Conservation (phyloP, 2,329 filamentous ascomycete species). For the Aspergillus hortae region DNA sequence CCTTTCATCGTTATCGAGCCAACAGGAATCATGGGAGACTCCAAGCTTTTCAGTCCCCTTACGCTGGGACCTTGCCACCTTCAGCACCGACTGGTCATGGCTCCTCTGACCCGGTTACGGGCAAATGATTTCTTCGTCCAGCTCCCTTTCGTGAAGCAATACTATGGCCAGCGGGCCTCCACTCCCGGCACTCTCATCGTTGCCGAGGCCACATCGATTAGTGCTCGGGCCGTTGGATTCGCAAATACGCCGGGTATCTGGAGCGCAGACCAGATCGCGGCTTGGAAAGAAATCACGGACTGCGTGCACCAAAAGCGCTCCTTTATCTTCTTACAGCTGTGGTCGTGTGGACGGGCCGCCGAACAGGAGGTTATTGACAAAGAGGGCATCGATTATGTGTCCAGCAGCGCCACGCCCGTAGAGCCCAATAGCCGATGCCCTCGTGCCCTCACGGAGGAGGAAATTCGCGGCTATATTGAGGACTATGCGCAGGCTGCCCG, state of each 20-base stretch:
- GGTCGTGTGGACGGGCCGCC: slow-evolving; percentile 57
- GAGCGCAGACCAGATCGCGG: slow-evolving; percentile 53
- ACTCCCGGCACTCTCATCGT: slow-evolving; percentile 56
- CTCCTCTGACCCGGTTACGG: slow-evolving; percentile 57
- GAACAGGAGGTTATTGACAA: slow-evolving; percentile 28
- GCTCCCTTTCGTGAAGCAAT: slow-evolving; percentile 43
- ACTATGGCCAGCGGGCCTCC: slow-evolving; percentile 54
- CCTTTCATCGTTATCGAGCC: too few species aligned
- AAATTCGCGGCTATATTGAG: slow-evolving; percentile 41
- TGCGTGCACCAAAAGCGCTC: slow-evolving; percentile 61
- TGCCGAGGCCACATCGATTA: slow-evolving; percentile 56
- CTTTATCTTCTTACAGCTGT: slow-evolving; percentile 62
- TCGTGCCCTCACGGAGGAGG: slow-evolving; percentile 32
- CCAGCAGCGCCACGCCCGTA: slow-evolving; percentile 18
- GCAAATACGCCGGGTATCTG: slow-evolving; percentile 58
- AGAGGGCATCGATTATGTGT: slow-evolving; percentile 15
- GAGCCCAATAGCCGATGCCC: slow-evolving; percentile 26
- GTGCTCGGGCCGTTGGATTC: slow-evolving; percentile 45
- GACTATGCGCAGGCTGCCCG: slow-evolving; percentile 46
- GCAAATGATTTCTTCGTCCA: slow-evolving; percentile 49
- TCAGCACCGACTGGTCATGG: slow-evolving; percentile 50
- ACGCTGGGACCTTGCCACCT: slow-evolving; percentile 20
- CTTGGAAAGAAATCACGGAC: slow-evolving; percentile 59
- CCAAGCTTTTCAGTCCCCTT: too few species aligned
- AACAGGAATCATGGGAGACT: too few species aligned